phyloP scores from a whole-genome alignment of 139 green algal genomes.

The Chlorella sp. region DNA sequence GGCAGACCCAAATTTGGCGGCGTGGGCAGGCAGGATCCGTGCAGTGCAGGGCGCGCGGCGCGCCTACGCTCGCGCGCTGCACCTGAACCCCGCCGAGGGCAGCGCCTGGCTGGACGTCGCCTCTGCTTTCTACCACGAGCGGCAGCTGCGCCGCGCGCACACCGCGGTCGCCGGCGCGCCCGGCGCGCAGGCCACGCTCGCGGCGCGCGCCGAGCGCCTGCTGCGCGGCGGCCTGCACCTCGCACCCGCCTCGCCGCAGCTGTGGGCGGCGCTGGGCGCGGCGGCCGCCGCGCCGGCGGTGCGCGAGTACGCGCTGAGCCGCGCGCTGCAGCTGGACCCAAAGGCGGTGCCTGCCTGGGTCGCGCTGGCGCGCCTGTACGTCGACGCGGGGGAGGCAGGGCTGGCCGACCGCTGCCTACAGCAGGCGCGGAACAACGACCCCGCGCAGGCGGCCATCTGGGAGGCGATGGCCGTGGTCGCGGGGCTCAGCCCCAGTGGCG shows the following conservation, averaged over 20 bases:
- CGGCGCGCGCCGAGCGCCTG: slow-evolving; percentile 11
- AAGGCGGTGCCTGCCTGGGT: slow-evolving; percentile 62
- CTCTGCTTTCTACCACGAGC: slow-evolving; percentile 41
- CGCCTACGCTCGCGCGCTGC: slow-evolving; percentile 65
- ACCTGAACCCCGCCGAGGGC: slow-evolving; percentile 48
- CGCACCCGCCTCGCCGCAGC: slow-evolving; percentile 42
- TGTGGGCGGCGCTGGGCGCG: slow-evolving; percentile 62
- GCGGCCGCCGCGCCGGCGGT: slow-evolving; percentile 3
- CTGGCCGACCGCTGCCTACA: slow-evolving; percentile 54
- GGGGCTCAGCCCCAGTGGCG: slow-evolving; percentile 30
- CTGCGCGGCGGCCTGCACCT: slow-evolving; percentile 54
- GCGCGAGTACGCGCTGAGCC: slow-evolving; percentile 66
- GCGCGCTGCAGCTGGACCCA: slow-evolving; percentile 75
- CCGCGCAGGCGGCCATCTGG: slow-evolving; percentile 61
- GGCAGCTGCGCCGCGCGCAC: slow-evolving; percentile 46
- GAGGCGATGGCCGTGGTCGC: slow-evolving; percentile 74
- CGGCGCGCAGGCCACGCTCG: background rate
- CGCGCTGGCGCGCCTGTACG: slow-evolving; percentile 73
- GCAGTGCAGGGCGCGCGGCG: slow-evolving; percentile 40
- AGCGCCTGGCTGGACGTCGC: slow-evolving; percentile 62
- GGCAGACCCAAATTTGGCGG: no score
- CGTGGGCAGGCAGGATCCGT: slow-evolving; percentile 36
- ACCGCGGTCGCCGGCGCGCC: slow-evolving; percentile 1
- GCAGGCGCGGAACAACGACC: slow-evolving; percentile 59
- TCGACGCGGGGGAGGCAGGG: slow-evolving; percentile 2